Percentiles rank a stretch among this genome's conserved stretches.
These are phyloP conservation scores for Closterium sp. DNA, from an alignment of 139 green algal genomes.

Conservation along the genomic window DNA sequence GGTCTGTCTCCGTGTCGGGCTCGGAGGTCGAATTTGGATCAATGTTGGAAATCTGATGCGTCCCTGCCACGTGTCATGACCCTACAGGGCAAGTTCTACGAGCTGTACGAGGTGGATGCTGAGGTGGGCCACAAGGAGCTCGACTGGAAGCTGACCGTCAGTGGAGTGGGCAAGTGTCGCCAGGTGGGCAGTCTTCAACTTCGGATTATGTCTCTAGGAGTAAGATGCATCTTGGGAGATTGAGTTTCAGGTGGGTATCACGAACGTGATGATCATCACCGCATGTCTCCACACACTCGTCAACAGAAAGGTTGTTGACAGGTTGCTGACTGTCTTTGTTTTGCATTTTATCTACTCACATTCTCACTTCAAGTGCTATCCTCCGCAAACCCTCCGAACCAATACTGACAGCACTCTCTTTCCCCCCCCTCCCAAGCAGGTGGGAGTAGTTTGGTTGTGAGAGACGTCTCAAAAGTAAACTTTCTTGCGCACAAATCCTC, in stretches of 20 bases:
- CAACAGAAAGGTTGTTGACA: too few relatives aligned
- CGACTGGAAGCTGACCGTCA: slow-evolving; percentile 59
- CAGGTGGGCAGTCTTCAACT: slow-evolving; percentile 53
- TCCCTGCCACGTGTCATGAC: background rate
- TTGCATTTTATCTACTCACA: background rate
- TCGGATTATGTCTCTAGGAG: too few relatives aligned
- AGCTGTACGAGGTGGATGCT: slow-evolving; percentile 99
- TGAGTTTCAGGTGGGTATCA: too few relatives aligned
- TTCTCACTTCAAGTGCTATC: background rate
- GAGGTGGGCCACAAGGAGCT: slow-evolving; percentile 84
- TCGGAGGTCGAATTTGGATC: background rate
- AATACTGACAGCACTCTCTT: background rate
- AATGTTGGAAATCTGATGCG: background rate
- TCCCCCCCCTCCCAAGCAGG: too few relatives aligned
- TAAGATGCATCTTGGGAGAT: too few relatives aligned
- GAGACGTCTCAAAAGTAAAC: too few relatives aligned
- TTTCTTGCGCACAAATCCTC: too few relatives aligned
- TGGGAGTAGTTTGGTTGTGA: background rate
- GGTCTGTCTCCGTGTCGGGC: too few relatives aligned
- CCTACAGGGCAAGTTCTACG: slow-evolving; percentile 74
- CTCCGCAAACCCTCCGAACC: background rate
- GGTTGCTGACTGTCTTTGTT: background rate
- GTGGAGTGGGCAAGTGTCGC: slow-evolving; percentile 60
- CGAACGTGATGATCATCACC: too few relatives aligned
- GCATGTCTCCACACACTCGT: background rate